These are phyloP conservation scores for Ustilago lituana DNA, from an alignment of 1,284 basidiomycete species.

Conservation along the genomic window DNA sequence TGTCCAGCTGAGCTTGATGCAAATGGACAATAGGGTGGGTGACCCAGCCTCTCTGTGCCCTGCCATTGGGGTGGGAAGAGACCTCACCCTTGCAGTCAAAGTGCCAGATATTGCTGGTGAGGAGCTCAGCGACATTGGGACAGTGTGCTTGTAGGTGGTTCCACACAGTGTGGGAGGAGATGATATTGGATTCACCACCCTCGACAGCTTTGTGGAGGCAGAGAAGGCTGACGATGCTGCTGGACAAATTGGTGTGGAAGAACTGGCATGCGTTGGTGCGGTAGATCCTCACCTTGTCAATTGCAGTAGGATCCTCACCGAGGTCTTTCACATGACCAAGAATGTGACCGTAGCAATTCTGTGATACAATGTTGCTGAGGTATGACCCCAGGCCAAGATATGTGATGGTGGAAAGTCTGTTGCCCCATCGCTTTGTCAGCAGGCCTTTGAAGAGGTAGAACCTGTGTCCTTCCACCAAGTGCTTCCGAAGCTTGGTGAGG, in stretches of 20 bases:
- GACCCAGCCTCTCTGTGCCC: slow-evolving; percentile 41
- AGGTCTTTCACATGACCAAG: slow-evolving; percentile 70
- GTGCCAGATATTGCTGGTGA: slow-evolving; percentile 61
- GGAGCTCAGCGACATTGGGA: slow-evolving; percentile 69
- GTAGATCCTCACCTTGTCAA: slow-evolving; percentile 70
- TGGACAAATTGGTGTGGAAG: slow-evolving; percentile 67
- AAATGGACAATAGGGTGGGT: slow-evolving; percentile 50
- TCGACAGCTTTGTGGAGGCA: slow-evolving; percentile 69
- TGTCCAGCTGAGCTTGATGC: slow-evolving; percentile 32
- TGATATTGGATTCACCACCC: slow-evolving; percentile 70
- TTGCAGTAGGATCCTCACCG: slow-evolving; percentile 69
- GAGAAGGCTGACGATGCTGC: slow-evolving; percentile 69
- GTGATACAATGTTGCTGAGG: slow-evolving; percentile 67
- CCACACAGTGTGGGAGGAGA: slow-evolving; percentile 69
- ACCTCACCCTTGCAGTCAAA: slow-evolving; percentile 63
- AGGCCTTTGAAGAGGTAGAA: slow-evolving; percentile 69
- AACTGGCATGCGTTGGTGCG: slow-evolving; percentile 69
- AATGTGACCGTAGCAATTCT: slow-evolving; percentile 69
- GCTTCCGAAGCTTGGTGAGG: slow-evolving; percentile 38
- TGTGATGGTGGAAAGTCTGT: slow-evolving; percentile 67
- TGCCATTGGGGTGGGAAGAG: slow-evolving; percentile 5
- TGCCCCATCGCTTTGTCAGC: slow-evolving; percentile 67
- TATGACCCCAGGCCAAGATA: slow-evolving; percentile 69
- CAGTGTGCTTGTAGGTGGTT: slow-evolving; percentile 69
- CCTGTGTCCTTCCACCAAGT: slow-evolving; percentile 60